phyloP scores from a whole-genome alignment of 805 yeast genomes.

The Candida verbasci region DNA sequence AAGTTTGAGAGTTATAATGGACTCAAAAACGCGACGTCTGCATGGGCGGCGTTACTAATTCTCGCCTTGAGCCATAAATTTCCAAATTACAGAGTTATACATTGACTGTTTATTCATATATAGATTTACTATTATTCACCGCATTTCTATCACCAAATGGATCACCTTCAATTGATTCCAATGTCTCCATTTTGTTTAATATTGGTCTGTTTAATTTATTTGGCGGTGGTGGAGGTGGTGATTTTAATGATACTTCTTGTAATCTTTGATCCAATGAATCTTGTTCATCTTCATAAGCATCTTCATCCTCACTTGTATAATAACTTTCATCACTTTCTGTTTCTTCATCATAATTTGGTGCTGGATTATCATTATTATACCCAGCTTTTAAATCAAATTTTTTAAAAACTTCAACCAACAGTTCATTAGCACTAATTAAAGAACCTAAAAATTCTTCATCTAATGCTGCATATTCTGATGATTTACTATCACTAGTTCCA shows the following conservation, averaged over 20 bases:
- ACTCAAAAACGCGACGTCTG: too few relatives aligned
- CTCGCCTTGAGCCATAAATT: too few relatives aligned
- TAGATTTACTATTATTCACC: constrained; percentile 9
- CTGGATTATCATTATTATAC: constrained; percentile 35
- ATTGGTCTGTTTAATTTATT: constrained; percentile 14
- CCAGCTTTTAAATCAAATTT: constrained; percentile 57
- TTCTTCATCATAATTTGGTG: constrained; percentile 27
- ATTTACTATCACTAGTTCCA: constrained; percentile 29
- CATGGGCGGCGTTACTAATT: too few relatives aligned
- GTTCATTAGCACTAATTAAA: constrained; percentile 85
- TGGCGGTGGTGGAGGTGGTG: constrained; percentile 25
- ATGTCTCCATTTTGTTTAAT: constrained; percentile 17
- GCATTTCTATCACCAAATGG: constrained; percentile 37
- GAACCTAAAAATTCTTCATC: constrained; percentile 87
- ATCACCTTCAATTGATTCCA: constrained; percentile 23
- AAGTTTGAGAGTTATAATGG: too few relatives aligned
- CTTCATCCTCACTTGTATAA: constrained; percentile 19
- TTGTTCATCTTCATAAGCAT: too few relatives aligned
- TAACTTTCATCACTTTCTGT: constrained; percentile 32
- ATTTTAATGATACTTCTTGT: constrained; percentile 10
- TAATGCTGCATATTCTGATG: constrained; percentile 22
- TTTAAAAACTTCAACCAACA: constrained; percentile 69
- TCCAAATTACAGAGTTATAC: too few relatives aligned
- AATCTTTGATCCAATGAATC: constrained; percentile 9
- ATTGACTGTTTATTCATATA: constrained; percentile 16